Evolutionary conservation across 768 basidiomycete genomes (phyloP), one percentile per base, ranked within the genome.

Genomic region (Daedalea quercina): DNA sequence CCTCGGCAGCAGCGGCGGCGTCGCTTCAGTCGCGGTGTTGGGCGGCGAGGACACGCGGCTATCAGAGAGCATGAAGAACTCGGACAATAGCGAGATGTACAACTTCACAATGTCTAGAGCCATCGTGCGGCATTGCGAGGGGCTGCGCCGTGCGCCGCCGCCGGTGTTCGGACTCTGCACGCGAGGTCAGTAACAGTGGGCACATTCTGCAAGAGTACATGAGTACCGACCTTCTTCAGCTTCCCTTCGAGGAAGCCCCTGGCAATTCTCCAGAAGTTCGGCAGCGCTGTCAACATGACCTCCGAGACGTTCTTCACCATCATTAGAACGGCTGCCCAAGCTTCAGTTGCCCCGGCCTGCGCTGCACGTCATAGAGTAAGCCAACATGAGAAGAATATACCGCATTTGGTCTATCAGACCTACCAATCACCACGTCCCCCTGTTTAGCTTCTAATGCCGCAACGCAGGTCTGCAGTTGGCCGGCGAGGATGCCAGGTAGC

Each of bases 261-360:
- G 1, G 90, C 85, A 45, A 99, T 89, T 64, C 84, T 87, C 92
- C 93, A 95, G 70, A 97, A 97, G 61, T 80, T 90, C 13, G 95
- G 94, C 22, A 99, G 77, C 1, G 87, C 79, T n/a, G 84, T 74
- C 12, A 94, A 67, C 67, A 97, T 78, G 37, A 80, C 80, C 65
- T 97, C 94, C 3, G 91, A 93, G n/a, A 93, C 66, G 59, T 77
- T 84, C 72, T 92, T 94, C 46, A 93, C 82, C 74, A 97, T 74
- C 37, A 83, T 79, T 47, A 82, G 74, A 24, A 88, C 80, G 1
- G 83, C 81, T 59, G 83, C 78, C 96, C 96, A 99, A 22, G 83
- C 80, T 31, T 89, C 81, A 55, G 85, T 80, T 23, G 84, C 87
- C 22, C 77, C 76, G 9, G 82, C 79, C 66, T 83, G 79, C 3